Base-by-base conservation (phyloP, 768 basidiomycete genomes). In the Amanita pallidorosea region DNA sequence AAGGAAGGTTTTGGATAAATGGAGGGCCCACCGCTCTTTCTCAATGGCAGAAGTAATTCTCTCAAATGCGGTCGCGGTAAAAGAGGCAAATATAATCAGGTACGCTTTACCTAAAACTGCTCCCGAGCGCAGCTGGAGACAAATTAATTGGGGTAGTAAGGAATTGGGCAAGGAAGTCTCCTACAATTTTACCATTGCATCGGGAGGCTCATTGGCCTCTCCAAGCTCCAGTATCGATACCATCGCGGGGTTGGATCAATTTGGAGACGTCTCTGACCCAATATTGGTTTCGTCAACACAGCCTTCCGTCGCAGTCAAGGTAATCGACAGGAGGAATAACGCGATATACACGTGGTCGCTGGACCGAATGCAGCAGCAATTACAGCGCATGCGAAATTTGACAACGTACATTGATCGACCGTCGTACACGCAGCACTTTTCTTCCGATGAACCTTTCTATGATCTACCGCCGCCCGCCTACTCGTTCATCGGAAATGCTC, bases 61-160 rank as follows among this genome's bases (percentile, higher is more conserved):
- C 47, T 83, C 85, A 5, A 85, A 79, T 61, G 94, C 94, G 8
- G 83, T 93, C 1, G 63, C 84, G 50, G 72, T 97, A 36, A 94
- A 96, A 66, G 96, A 99, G 67, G 95, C 92, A 5, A 97, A 96
- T 64, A 75, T 97, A 42, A 86, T 96, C 58, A 91, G 88, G 86
- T 85, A 54, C 43, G 53, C 33, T 58, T 33, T 55, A 54, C 36
- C 22, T 15, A 47, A 22, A 31, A 29, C 18, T 37, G 25, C 52
- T 38, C 13, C 31, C 22, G 40, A 33, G 9, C 25, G 15, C 27
- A 25, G 45, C 49, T 56, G 31, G 31, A 33, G 11, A 20, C 22
- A 20, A 22, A 13, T 36, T 51, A 38, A 48, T 23, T 38, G 46
- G 52, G 45, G 36, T 61, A 93, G 92, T 68, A 87, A 84, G 61